Evolutionary conservation across 192 early-diverging fungal genomes (phyloP), one percentile per base, ranked within the genome.

Genomic region (Dissophora globulifera): DNA sequence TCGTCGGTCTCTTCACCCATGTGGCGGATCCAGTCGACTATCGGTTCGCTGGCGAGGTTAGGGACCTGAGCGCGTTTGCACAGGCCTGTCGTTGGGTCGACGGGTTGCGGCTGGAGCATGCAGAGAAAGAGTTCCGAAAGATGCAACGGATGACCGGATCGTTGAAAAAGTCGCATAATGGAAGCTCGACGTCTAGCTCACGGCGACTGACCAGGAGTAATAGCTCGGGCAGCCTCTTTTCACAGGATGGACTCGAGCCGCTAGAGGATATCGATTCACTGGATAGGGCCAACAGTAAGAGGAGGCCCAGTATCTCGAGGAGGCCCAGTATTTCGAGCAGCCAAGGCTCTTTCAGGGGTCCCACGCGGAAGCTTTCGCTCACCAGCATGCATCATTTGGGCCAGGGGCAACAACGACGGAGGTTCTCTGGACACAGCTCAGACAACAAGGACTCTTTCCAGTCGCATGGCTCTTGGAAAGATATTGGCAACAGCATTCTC

Each of bases 21-120:
- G 78, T 84, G 11, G n/a, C 62, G 0, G 85, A 87, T 38, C 85
- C 85, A 30, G 80, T 87, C 15, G 85, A 87, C 35, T 67, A 79
- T 45, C 78, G 83, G 9, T 87, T 78, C 43, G 63, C 83, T 3
- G 84, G 84, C 0, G 80, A 85, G 19, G 54, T 80, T 12, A 57
- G 69, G 30, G 69, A 72, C 19, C 50, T 80, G 30, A 79, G 82
- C 35, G 61, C 79, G 1, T 87, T 83, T 49, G 68, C 58, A 38
- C 83, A 85, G 35, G 79, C 83, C 8, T 81, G 69, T 49, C 49
- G 64, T 30, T 80, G 79, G 79, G 54, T 80, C 41, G 59, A 71
- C 40, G 64, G 64, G 13, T 38, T 79, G 46, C 59, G 78, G 26
- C 38, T 69, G 2, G 66, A 76, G 42, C 72, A 76, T 49, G 72